A percentile compares a stretch with the other conserved stretches of the same genome.
Conservation (phyloP, 108 stramenopile genomes). For the Skeletonema tropicum region DNA sequence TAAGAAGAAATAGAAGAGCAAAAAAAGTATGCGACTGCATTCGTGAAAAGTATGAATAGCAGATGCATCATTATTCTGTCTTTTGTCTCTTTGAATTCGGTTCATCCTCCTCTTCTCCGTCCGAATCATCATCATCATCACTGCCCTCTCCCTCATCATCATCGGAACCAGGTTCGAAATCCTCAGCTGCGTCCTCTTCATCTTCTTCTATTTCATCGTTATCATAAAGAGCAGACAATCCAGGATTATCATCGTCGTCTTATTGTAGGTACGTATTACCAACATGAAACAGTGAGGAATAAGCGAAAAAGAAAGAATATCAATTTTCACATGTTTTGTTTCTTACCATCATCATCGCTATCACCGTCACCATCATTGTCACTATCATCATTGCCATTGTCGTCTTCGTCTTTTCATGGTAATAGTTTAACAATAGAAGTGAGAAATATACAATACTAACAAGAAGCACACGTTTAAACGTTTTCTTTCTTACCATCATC, state of each 20-base stretch:
- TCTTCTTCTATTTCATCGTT: constrained; percentile 13
- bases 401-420: neutral
- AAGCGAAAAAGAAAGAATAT: neutral
- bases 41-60: constrained; percentile 1
- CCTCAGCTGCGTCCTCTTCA: constrained; percentile 17
- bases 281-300: no score
- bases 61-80: constrained; percentile 9
- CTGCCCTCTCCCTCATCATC: neutral
- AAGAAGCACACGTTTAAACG: neutral
- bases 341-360: constrained; percentile 9
- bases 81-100: constrained; percentile 8
- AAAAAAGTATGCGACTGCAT: constrained; percentile 7
- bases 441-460: neutral
- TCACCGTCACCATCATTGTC: constrained; percentile 1
- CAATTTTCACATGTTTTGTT: neutral
- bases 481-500: constrained; percentile 12
- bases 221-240: neutral
- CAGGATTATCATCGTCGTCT: constrained; percentile 5
- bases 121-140: neutral
- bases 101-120: neutral
- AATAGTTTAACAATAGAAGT: neutral
- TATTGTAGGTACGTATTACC: no score
- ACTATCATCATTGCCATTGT: constrained; percentile 2
- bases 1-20: neutral
- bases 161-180: constrained; percentile 8